Evolutionary conservation across 306 rosid genomes (phyloP).

Genomic region (Cercis canadensis): DNA sequence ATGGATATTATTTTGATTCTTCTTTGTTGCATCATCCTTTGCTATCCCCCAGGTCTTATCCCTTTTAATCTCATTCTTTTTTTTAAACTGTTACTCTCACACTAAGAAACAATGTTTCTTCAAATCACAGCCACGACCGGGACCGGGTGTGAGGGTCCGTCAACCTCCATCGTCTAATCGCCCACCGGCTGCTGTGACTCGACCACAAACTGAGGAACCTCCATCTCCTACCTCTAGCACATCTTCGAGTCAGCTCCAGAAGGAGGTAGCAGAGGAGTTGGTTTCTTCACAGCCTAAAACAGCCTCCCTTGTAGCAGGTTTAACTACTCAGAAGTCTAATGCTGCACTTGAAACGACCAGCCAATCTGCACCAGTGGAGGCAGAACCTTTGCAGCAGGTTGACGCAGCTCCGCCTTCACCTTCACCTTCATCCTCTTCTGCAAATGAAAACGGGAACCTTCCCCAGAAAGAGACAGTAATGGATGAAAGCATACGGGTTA

Average conservation of each 20-base stretch:
- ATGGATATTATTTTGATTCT: constrained; percentile 11
- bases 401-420: constrained; percentile 44
- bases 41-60: background rate
- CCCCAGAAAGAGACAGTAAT: constrained; percentile 47
- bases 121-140: constrained; percentile 59
- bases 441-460: constrained; percentile 53
- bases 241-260: constrained; percentile 65
- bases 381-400: constrained; percentile 50
- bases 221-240: constrained; percentile 71
- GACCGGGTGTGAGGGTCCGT: constrained; percentile 54
- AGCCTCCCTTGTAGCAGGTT: constrained; percentile 33
- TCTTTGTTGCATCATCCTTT: constrained; percentile 27
- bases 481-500: constrained; percentile 53
- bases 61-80: background rate
- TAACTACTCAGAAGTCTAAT: constrained; percentile 48
- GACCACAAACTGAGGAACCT: constrained; percentile 56
- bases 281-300: constrained; percentile 39
- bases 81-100: background rate
- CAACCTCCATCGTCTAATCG: constrained; percentile 49
- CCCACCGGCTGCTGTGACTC: constrained; percentile 43
- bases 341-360: constrained; percentile 44
- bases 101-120: constrained; percentile 21
- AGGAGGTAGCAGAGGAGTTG: constrained; percentile 67
- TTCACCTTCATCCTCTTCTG: constrained; percentile 41
- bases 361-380: constrained; percentile 52